Base-by-base conservation (phyloP, 345 rosid species). In the Eucalyptus regnans region DNA sequence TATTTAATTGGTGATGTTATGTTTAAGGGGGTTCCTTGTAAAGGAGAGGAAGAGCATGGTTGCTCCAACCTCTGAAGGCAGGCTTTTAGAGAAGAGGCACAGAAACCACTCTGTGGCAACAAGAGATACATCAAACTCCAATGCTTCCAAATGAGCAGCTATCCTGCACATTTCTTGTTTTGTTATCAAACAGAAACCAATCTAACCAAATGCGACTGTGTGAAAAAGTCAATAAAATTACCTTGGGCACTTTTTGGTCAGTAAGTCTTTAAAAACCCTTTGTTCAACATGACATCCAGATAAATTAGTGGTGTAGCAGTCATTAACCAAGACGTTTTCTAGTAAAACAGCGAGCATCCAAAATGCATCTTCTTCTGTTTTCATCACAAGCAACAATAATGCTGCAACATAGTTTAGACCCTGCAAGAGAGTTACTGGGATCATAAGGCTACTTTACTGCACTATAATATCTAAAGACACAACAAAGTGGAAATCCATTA, bases 31-130 rank as follows among this genome's bases (percentile, higher is more conserved):
- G 8, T 50, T 37, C 43, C 16, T 23, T 43, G 56, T 31, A 41
- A 41, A 20, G 84, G 84, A 76, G 84, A 20, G 84, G 84, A 76
- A 76, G 84, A 41, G 84, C 84, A 41, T 76, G 41, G 48, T 54
- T 86, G n/a, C 68, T 90, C 90, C 64, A 90, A 98, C 99, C 99
- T 98, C 99, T 6, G 99, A 98, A 86, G 99, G 99, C 93, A 98
- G 92, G 94, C 99, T 98, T 92, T 98, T 98, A 8, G 99, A 96
- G 92, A 98, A 98, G 89, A 98, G 99, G 92, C 99, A 98, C 48
- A 98, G 94, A 92, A 98, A 98, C 99, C 99, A 98, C 93, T 98
- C 99, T 2, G 99, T 96, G 90, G 99, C 96, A 90, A 98, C 99
- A 86, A 98, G 99, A 89, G 99, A 95, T 86, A 97, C 99, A 91